Conservation (phyloP, 441 rosid species). For the Gossypium davidsonii region DNA sequence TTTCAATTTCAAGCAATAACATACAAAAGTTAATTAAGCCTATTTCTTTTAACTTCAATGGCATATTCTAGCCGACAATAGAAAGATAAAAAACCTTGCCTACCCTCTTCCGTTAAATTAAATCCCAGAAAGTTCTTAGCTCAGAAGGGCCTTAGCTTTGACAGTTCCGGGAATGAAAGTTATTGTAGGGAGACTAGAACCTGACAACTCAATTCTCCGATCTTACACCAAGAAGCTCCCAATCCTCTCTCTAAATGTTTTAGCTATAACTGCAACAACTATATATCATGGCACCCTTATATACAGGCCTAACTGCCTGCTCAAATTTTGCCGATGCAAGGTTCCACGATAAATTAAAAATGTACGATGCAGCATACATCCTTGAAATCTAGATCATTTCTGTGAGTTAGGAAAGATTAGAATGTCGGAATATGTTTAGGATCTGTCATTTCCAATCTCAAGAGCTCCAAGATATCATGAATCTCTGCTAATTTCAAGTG, state of each 20-base stretch:
- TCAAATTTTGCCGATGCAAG: neutral
- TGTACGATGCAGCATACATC: neutral
- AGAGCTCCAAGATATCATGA: slow-evolving; percentile 30
- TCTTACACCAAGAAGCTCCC: neutral
- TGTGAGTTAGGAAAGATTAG: neutral
- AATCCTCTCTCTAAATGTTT: neutral
- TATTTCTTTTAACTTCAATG: too few relatives aligned
- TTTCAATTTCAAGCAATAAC: too few relatives aligned
- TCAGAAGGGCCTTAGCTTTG: neutral
- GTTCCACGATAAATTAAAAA: neutral
- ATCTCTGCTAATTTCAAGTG: slow-evolving; percentile 34
- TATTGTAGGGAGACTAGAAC: neutral
- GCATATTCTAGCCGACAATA: too few relatives aligned
- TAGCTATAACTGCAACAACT: neutral
- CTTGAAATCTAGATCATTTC: neutral
- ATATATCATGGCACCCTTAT: neutral
- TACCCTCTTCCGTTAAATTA: neutral
- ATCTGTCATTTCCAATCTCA: slow-evolving; percentile 33
- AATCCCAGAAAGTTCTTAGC: neutral
- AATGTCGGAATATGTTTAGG: neutral
- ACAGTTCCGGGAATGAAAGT: neutral
- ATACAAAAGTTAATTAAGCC: too few relatives aligned
- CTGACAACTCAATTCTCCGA: neutral
- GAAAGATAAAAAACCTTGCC: neutral
- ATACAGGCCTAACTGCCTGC: neutral